Evolutionary conservation across 441 rosid genomes (phyloP).

Genomic region (Raphanus hybrid): DNA sequence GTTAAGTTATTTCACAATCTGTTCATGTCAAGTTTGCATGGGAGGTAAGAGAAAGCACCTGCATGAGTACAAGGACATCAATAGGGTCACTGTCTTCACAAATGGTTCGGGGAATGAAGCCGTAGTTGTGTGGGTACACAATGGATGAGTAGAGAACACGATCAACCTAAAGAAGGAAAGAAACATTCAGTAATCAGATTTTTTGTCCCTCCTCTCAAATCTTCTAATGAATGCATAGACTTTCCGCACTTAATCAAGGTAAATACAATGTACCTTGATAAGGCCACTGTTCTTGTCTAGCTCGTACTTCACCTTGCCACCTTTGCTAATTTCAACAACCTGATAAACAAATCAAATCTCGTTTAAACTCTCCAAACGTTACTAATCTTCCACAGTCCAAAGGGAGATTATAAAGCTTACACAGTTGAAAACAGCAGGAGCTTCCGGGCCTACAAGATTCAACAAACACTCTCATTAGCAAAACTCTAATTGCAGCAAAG

Average conservation of each 20-base stretch:
- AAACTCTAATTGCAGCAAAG: neutral
- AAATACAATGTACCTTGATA: conserved; percentile 61
- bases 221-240: neutral
- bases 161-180: conserved; percentile 67
- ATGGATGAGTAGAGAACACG: conserved; percentile 96
- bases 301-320: conserved; percentile 96
- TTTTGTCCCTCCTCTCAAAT: neutral
- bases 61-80: conserved; percentile 95
- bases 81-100: conserved; percentile 99
- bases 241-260: neutral
- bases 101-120: conserved; percentile 93
- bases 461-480: conserved; percentile 23
- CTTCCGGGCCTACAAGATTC: conserved; percentile 68
- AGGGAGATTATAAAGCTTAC: conserved; percentile 49
- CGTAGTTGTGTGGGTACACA: conserved; percentile 99
- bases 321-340: conserved; percentile 95
- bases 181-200: neutral
- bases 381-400: conserved; percentile 2
- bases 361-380: conserved; percentile 1
- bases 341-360: conserved; percentile 35
- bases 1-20: neutral
- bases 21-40: neutral
- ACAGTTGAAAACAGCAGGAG: conserved; percentile 82
- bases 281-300: conserved; percentile 90
- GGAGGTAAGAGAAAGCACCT: conserved; percentile 40